Percentiles rank a stretch among this genome's conserved stretches.
These are phyloP conservation scores for Elongisporangium prolatum DNA, from an alignment of 352 stramenopile genomes.

Conservation along the genomic window DNA sequence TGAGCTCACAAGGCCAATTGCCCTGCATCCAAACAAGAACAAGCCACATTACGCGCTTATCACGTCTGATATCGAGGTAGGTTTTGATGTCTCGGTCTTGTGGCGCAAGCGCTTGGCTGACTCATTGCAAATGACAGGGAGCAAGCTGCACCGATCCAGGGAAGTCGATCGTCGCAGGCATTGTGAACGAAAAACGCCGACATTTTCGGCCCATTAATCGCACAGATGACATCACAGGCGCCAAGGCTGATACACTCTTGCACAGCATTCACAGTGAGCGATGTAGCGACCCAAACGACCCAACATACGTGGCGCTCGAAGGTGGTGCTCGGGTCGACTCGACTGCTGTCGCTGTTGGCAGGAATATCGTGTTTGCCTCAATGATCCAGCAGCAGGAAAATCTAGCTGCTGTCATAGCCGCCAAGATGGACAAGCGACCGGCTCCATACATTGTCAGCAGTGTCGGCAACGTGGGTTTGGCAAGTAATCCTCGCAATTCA, in stretches of 20 bases:
- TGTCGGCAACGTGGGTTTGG: slow-evolving; percentile 57
- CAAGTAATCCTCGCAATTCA: slow-evolving; percentile 8
- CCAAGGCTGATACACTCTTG: slow-evolving; percentile 52
- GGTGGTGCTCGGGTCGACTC: slow-evolving; percentile 46
- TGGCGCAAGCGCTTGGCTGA: not conserved
- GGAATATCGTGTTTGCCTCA: slow-evolving; percentile 64
- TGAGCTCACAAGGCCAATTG: slow-evolving; percentile 33
- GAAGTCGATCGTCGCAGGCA: slow-evolving; percentile 53
- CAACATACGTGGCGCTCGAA: slow-evolving; percentile 54
- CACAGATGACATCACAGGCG: slow-evolving; percentile 58
- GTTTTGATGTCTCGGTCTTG: not conserved
- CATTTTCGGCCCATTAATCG: slow-evolving; percentile 53
- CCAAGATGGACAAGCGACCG: slow-evolving; percentile 17
- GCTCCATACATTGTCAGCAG: slow-evolving; percentile 38
- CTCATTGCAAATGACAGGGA: slow-evolving; percentile 10
- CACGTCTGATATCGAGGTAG: slow-evolving; percentile 54
- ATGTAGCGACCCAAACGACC: slow-evolving; percentile 61
- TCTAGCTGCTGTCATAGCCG: slow-evolving; percentile 17
- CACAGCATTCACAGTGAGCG: slow-evolving; percentile 69
- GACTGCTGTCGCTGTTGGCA: slow-evolving; percentile 59
- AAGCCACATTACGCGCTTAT: slow-evolving; percentile 47
- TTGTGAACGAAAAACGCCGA: slow-evolving; percentile 50
- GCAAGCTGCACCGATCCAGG: slow-evolving; percentile 43
- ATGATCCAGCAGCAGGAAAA: slow-evolving; percentile 44
- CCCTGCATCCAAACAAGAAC: slow-evolving; percentile 41